Conservation (phyloP, 169 alveolate genomes). For the Plasmodium yoelii region DNA sequence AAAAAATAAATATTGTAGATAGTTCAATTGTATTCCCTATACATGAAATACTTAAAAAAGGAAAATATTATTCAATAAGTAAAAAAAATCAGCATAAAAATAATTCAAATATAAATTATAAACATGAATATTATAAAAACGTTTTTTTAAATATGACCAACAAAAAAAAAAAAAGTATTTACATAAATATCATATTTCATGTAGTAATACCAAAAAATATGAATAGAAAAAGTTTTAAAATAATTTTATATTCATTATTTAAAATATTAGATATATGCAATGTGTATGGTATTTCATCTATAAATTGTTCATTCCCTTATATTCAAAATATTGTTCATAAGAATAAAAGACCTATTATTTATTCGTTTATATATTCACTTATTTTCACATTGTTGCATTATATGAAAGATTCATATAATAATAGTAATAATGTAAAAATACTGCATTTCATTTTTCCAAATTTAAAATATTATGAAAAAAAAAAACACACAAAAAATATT, state of each 20-base stretch:
- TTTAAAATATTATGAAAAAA: conserved; percentile 35
- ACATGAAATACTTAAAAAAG: not conserved
- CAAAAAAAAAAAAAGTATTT: conserved; percentile 46
- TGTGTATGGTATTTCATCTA: conserved; percentile 13
- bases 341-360: conserved; percentile 48
- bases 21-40: not conserved
- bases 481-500: not conserved
- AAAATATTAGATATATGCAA: conserved; percentile 67
- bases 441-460: conserved; percentile 66
- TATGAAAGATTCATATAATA: conserved; percentile 21
- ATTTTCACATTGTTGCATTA: conserved; percentile 25
- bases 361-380: conserved; percentile 56
- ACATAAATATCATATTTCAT: conserved; percentile 54
- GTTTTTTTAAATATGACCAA: conserved; percentile 2
- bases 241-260: conserved; percentile 49
- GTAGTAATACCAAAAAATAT: conserved; percentile 47
- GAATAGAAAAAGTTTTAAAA: conserved; percentile 53
- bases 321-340: conserved; percentile 60
- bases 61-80: not conserved
- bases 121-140: not conserved
- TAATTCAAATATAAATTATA: not conserved
- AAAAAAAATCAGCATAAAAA: not conserved
- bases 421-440: conserved; percentile 19
- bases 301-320: conserved; percentile 53
- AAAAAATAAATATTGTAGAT: not conserved